Evolutionary conservation across 371 early-diverging fungal species (phyloP).

Genomic region (Gilbertella persicaria): DNA sequence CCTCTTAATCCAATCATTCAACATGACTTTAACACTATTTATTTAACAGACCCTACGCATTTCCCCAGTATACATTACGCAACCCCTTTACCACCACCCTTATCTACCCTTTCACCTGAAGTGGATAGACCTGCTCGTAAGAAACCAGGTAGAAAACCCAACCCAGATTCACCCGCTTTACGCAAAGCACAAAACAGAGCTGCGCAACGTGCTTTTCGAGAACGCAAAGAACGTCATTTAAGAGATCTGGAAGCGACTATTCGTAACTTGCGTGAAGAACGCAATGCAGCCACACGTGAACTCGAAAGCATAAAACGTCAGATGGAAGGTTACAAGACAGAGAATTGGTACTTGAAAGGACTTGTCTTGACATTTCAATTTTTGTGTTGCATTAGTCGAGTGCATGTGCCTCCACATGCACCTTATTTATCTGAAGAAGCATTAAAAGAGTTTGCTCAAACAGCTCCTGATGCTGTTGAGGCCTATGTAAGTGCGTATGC

Average conservation of each 20-base stretch:
- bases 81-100: not conserved
- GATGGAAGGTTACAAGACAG: constrained; percentile 52
- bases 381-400: constrained; percentile 24
- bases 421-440: constrained; percentile 28
- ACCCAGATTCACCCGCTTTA: constrained; percentile 59
- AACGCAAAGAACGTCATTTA: constrained; percentile 71
- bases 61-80: not conserved
- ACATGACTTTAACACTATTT: not conserved
- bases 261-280: constrained; percentile 53
- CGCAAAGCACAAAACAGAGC: constrained; percentile 79
- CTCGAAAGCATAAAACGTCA: constrained; percentile 37
- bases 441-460: constrained; percentile 2
- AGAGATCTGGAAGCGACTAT: constrained; percentile 61
- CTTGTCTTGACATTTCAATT: constrained; percentile 45
- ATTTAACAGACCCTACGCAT: not conserved
- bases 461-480: constrained; percentile 24
- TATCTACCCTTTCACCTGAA: not conserved
- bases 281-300: constrained; percentile 41
- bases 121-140: constrained; percentile 1
- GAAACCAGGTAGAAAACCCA: constrained; percentile 75
- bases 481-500: constrained; percentile 30
- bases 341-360: constrained; percentile 55
- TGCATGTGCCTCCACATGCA: constrained; percentile 30
- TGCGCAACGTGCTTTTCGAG: constrained; percentile 76
- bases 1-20: too few relatives aligned